These are phyloP conservation scores for Bathelium albidoporum DNA, from an alignment of 495 filamentous ascomycete genomes.

Conservation along the genomic window DNA sequence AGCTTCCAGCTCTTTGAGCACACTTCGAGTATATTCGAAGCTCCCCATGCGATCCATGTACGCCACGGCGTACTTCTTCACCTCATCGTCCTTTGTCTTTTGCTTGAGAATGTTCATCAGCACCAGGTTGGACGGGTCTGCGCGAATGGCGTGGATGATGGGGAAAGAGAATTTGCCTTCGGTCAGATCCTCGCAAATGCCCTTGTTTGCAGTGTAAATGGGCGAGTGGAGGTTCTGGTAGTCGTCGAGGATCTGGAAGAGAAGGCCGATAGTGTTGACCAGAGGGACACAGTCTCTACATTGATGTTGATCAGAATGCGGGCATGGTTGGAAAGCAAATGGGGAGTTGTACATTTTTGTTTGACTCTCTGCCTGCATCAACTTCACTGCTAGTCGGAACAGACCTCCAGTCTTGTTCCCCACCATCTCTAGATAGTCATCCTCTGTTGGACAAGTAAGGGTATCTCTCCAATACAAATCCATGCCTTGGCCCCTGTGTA, in stretches of 20 bases:
- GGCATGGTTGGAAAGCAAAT: neutral
- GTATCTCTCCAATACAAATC: conserved; percentile 96
- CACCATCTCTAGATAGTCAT: conserved; percentile 98
- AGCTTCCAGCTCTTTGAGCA: conserved; percentile 55
- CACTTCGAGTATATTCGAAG: conserved; percentile 72
- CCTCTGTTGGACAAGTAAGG: conserved; percentile 83
- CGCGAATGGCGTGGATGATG: conserved; percentile 87
- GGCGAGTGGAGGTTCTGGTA: conserved; percentile 67
- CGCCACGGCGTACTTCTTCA: conserved; percentile 82
- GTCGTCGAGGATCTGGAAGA: conserved; percentile 75
- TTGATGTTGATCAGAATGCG: neutral
- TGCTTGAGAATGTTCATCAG: conserved; percentile 89
- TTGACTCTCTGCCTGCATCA: conserved; percentile 76
- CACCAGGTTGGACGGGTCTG: conserved; percentile 66
- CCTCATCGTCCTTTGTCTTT: conserved; percentile 71
- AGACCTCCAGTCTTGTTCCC: conserved; percentile 95
- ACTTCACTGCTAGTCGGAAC: conserved; percentile 84
- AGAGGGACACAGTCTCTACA: conserved; percentile 66
- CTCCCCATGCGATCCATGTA: conserved; percentile 87
- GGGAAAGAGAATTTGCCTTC: conserved; percentile 98
- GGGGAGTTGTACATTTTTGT: neutral
- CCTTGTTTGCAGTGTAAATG: conserved; percentile 75
- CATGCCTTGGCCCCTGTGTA: conserved; percentile 95
- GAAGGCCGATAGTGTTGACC: conserved; percentile 80
- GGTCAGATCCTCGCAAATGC: conserved; percentile 81